Percentiles rank a stretch among this genome's conserved stretches.
These are phyloP conservation scores for Backusella morwellensis DNA, from an alignment of 192 early-diverging fungal genomes.

Conservation along the genomic window DNA sequence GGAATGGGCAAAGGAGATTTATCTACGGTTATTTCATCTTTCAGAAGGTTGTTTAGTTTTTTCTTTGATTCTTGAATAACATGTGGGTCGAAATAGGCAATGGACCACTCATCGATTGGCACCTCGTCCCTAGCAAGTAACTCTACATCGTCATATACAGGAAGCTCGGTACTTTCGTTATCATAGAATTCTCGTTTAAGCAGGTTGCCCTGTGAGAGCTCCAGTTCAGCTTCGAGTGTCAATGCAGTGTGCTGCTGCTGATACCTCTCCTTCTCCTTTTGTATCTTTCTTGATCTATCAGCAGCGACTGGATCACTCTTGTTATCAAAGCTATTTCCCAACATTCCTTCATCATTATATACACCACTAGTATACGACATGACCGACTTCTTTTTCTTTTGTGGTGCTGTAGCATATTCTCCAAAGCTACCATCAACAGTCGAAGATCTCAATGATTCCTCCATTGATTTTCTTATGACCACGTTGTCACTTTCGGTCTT, in stretches of 20 bases:
- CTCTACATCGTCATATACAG: neutral
- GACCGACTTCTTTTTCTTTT: neutral
- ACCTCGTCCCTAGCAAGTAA: neutral
- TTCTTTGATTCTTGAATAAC: conserved; percentile 8
- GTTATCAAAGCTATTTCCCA: neutral
- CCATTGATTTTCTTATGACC: neutral
- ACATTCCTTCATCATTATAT: neutral
- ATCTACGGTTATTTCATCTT: neutral
- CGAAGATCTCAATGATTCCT: neutral
- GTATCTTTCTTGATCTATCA: conserved; percentile 12
- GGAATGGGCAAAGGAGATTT: neutral
- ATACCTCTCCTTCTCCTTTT: conserved; percentile 15
- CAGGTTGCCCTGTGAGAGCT: conserved; percentile 20
- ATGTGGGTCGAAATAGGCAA: conserved; percentile 6
- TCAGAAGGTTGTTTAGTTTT: neutral
- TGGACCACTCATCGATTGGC: neutral
- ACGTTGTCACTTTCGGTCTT: conserved; percentile 2
- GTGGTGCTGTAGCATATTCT: neutral
- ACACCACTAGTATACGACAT: neutral
- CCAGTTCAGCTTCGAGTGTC: conserved; percentile 20
- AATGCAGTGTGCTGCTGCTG: conserved; percentile 7
- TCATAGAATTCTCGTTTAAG: neutral
- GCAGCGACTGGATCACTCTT: neutral
- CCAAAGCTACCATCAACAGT: neutral
- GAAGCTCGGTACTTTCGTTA: neutral